Conservation (phyloP, 345 rosid genomes). For the Dipteronia sinensis region DNA sequence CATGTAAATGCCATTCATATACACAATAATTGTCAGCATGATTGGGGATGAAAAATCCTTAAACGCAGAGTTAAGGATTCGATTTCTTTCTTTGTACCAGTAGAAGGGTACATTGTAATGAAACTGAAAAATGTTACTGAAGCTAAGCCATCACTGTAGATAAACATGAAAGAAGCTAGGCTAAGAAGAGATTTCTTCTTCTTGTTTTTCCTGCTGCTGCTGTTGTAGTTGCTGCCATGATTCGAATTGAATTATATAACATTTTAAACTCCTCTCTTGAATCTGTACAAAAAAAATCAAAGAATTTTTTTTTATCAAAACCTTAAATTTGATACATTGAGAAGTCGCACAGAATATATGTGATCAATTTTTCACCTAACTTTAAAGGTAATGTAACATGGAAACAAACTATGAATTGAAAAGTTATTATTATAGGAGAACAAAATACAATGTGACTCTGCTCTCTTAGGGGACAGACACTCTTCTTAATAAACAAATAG, state of each 20-base stretch:
- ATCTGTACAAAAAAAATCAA: constrained; percentile 41
- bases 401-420: background rate
- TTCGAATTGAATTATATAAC: constrained; percentile 43
- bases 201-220: constrained; percentile 6
- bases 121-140: background rate
- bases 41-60: background rate
- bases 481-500: background rate
- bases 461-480: no score
- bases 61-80: background rate
- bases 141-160: background rate
- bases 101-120: background rate
- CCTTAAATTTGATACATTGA: background rate
- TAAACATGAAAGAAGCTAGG: constrained; percentile 2
- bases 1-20: background rate
- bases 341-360: background rate
- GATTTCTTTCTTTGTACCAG: background rate
- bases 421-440: background rate
- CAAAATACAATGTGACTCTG: no score
- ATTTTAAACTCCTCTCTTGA: constrained; percentile 59
- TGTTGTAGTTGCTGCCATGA: constrained; percentile 25
- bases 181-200: constrained; percentile 8
- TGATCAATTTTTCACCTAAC: background rate
- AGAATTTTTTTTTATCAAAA: background rate
- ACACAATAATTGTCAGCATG: background rate
- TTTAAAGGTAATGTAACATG: no score